A percentile compares a stretch with the other conserved stretches of the same genome.
Evolutionary conservation across 2,329 filamentous ascomycete genomes (phyloP).

Genomic region (Curvularia verruculosa): DNA sequence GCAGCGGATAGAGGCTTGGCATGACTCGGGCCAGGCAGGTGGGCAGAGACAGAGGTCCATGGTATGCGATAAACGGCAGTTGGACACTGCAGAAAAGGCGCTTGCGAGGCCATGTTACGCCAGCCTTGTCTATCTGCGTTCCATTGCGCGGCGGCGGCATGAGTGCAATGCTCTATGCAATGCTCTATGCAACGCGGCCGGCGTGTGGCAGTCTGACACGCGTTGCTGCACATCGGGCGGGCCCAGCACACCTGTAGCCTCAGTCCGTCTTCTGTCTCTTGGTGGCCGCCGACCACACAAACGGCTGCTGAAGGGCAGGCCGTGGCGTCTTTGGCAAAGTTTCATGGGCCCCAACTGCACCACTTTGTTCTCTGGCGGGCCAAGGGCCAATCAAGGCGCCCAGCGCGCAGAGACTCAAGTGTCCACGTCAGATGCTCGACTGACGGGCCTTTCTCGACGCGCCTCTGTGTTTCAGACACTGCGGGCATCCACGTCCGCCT

Average conservation of each 20-base stretch:
- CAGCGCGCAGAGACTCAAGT: conserved; percentile 11
- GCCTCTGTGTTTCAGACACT: conserved; percentile 41
- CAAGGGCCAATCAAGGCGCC: conserved; percentile 16
- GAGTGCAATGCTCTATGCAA: conserved; percentile 11
- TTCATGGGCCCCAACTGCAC: conserved; percentile 24
- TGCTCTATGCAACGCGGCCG: conserved; percentile 12
- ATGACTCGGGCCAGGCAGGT: too few relatives aligned
- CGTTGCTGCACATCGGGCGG: background rate
- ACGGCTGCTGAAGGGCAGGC: background rate
- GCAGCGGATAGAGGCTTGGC: conserved; percentile 17
- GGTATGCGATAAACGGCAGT: conserved; percentile 23
- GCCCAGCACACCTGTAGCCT: background rate
- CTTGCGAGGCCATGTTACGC: conserved; percentile 4
- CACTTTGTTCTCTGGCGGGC: conserved; percentile 21
- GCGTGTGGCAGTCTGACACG: conserved; percentile 7
- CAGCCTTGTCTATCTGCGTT: conserved; percentile 9
- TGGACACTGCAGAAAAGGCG: conserved; percentile 14
- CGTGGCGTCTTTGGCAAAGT: conserved; percentile 1
- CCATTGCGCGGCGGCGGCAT: conserved; percentile 8
- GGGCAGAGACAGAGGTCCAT: too few relatives aligned
- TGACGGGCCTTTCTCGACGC: conserved; percentile 31
- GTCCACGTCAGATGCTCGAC: conserved; percentile 41
- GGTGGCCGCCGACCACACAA: background rate
- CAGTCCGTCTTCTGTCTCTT: background rate
- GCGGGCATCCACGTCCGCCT: conserved; percentile 19